Base-by-base conservation (phyloP, 2,329 filamentous ascomycete species). In the Fusarium poae region DNA sequence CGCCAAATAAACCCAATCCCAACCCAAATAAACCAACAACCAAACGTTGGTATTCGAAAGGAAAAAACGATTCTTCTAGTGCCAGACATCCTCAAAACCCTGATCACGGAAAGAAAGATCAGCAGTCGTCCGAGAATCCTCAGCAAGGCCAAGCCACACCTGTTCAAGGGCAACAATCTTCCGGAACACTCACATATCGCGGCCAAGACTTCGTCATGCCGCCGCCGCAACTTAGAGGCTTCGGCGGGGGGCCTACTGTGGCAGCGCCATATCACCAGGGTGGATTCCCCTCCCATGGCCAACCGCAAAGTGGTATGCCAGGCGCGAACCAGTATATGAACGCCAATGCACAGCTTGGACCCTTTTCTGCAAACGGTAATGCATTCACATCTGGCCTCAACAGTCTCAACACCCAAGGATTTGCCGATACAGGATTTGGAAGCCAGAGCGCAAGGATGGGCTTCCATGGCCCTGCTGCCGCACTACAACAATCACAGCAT, bases 361-460 rank as follows among this genome's bases (percentile, higher is more conserved):
- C 90, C 4, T 93, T 93, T 76, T 84, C 86, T 4, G 83, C 86
- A 15, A 87, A 86, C 72, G 83, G 81, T 61, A 85, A 83, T 68
- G 79, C 83, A 12, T 84, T 92, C 68, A 86, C 85, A 50, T 87
- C 84, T 67, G 86, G 85, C 59, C 83, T 85, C 81, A 84, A 83
- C 70, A 87, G 81, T 59, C 83, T 85, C 81, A 84, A 83, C 71
- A 86, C 80, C 57, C 86, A 81, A 71, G 86, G 86, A 12, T 89
- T 89, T 67, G 85, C 84, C 50, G 85, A 87, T 60, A 91, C 92
- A 21, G 93, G 93, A 2, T 87, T 97, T 52, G 93, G 90, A 32
- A 95, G 93, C 78, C 93, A 97, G 79, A 93, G 92, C 67, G 93
- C 93, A 62, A 89, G 95, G 75, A 92, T 96, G 86, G 91, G 93